Evolutionary conservation across 2,329 filamentous ascomycete species (phyloP).

Genomic region (Cladosporium sp.): DNA sequence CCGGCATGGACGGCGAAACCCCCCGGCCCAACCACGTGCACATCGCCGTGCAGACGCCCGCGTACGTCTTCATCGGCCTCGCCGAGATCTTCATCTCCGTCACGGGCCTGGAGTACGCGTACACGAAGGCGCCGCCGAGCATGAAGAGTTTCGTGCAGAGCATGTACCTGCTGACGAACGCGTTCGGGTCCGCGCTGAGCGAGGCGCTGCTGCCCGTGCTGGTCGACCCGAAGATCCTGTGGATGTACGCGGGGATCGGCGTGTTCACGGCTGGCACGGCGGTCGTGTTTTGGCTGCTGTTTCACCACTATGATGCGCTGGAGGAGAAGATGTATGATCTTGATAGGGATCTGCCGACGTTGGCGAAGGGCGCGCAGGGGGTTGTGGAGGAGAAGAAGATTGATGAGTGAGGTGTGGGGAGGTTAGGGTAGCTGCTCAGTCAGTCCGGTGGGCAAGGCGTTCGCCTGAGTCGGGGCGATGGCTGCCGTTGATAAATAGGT

Average conservation of each 20-base stretch:
- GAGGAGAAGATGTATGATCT: conserved; percentile 48
- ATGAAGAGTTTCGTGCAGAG: conserved; percentile 46
- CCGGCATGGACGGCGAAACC: conserved; percentile 28
- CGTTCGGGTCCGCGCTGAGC: conserved; percentile 53
- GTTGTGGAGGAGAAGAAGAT: neutral
- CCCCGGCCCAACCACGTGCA: conserved; percentile 37
- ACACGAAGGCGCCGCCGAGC: conserved; percentile 39
- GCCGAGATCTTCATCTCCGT: conserved; percentile 43
- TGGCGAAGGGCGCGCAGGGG: conserved; percentile 2
- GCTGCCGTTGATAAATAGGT: no score
- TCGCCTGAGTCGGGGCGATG: no score
- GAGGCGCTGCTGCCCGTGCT: conserved; percentile 56
- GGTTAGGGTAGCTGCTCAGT: no score
- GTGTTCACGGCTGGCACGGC: conserved; percentile 18
- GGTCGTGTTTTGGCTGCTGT: conserved; percentile 25
- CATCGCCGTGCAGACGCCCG: conserved; percentile 40
- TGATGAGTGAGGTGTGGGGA: no score
- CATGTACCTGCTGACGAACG: conserved; percentile 48
- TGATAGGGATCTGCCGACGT: conserved; percentile 23
- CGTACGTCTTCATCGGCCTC: conserved; percentile 41
- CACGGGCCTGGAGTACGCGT: conserved; percentile 43
- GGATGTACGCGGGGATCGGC: conserved; percentile 44
- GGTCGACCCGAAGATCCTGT: conserved; percentile 58
- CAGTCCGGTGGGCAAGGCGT: no score
- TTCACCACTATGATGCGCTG: conserved; percentile 39